Evolutionary conservation across 1,284 basidiomycete genomes (phyloP).

Genomic region (Puccinia hordei): DNA sequence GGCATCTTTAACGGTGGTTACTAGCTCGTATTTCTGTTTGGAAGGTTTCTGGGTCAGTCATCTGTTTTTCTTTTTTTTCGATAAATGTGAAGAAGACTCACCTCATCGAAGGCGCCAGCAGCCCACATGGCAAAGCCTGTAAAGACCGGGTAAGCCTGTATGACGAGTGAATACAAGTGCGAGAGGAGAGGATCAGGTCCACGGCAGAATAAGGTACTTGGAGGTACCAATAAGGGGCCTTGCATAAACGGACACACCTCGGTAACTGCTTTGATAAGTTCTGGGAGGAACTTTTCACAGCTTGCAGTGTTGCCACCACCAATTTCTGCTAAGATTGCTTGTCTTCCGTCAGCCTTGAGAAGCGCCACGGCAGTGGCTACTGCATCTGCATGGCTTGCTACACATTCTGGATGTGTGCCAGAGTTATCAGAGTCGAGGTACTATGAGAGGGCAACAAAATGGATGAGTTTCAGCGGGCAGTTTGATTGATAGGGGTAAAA

Average conservation of each 20-base stretch:
- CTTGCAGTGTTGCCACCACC: constrained; percentile 37
- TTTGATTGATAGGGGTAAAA: too few relatives aligned
- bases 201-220: background rate
- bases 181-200: background rate
- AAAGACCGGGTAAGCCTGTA: constrained; percentile 15
- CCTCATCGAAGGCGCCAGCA: constrained; percentile 17
- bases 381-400: constrained; percentile 7
- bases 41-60: background rate
- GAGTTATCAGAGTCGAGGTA: constrained; percentile 40
- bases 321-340: constrained; percentile 21
- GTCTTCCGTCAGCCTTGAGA: constrained; percentile 18
- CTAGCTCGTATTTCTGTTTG: constrained; percentile 5
- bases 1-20: background rate
- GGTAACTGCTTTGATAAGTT: constrained; percentile 16
- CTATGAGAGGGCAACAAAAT: background rate
- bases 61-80: background rate
- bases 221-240: background rate
- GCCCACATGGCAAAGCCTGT: constrained; percentile 27
- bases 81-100: background rate
- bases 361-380: background rate
- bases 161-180: too few relatives aligned
- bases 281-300: constrained; percentile 15
- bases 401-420: constrained; percentile 3
- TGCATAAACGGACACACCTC: background rate
- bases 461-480: too few relatives aligned